Evolutionary conservation across 768 basidiomycete genomes (phyloP).

Genomic region (Podaxis pistillaris): DNA sequence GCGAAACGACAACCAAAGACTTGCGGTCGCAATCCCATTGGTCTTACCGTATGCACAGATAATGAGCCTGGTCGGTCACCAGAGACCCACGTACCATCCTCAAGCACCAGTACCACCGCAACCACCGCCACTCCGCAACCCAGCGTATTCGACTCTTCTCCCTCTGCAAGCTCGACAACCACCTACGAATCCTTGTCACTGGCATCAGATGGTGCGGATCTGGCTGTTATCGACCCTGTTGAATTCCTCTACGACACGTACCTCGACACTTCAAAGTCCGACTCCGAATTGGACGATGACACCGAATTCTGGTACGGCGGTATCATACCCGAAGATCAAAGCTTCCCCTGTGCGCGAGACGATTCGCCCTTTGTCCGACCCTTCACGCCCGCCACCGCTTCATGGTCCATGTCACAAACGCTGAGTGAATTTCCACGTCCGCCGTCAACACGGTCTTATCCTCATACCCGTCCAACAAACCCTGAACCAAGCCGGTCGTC

Average conservation of each 20-base stretch:
- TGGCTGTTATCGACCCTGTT: background rate
- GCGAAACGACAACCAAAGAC: background rate
- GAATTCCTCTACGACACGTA: background rate
- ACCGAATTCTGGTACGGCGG: background rate
- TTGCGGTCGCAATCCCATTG: background rate
- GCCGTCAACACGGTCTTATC: background rate
- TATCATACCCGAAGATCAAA: background rate
- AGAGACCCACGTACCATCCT: background rate
- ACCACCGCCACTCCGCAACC: background rate
- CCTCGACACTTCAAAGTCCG: too few species aligned
- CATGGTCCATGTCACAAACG: background rate
- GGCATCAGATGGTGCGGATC: background rate
- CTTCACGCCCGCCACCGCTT: background rate
- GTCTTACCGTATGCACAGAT: background rate
- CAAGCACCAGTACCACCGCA: background rate
- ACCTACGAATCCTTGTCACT: background rate
- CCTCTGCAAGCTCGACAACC: background rate
- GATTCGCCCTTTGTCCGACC: background rate
- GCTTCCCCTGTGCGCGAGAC: background rate
- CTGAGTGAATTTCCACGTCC: background rate
- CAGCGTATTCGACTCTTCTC: background rate
- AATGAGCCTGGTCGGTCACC: background rate
- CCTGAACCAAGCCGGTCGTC: background rate
- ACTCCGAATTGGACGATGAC: background rate
- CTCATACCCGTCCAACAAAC: background rate